Conservation (phyloP, 768 basidiomycete genomes). For the Amanita rimosa region DNA sequence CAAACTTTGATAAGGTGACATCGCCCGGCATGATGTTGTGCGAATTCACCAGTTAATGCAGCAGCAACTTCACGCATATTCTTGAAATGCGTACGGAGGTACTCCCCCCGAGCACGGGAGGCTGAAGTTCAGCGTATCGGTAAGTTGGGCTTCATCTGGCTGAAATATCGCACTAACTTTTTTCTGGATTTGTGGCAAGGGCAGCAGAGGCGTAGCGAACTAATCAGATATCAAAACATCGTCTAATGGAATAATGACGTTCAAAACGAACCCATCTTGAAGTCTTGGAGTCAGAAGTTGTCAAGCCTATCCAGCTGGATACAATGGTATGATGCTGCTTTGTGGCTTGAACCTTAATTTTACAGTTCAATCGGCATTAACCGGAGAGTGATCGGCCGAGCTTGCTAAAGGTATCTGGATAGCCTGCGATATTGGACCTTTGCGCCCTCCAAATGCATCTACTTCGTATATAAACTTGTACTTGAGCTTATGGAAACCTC, state of each 20-base stretch:
- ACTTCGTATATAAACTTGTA: too few species aligned
- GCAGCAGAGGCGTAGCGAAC: conserved; percentile 92
- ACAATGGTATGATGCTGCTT: conserved; percentile 6
- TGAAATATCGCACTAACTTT: conserved; percentile 46
- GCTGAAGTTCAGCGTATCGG: conserved; percentile 31
- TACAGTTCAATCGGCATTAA: too few species aligned
- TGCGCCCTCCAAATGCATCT: too few species aligned
- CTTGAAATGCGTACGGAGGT: conserved; percentile 99
- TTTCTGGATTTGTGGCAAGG: conserved; percentile 88
- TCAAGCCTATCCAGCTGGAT: conserved; percentile 16
- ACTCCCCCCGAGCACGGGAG: conserved; percentile 88
- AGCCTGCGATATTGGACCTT: too few species aligned
- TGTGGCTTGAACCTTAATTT: conserved; percentile 37
- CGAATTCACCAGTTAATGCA: conserved; percentile 67
- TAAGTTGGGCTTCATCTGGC: conserved; percentile 10
- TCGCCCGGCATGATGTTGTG: conserved; percentile 2
- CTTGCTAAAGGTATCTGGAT: too few species aligned
- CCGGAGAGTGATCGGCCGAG: too few species aligned
- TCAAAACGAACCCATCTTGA: conserved; percentile 53
- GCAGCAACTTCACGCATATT: conserved; percentile 99
- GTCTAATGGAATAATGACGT: conserved; percentile 8
- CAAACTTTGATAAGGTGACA: background rate
- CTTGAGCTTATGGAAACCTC: too few species aligned
- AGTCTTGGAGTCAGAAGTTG: conserved; percentile 45
- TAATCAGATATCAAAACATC: conserved; percentile 21